These are phyloP conservation scores for Debaryomyces hansenii DNA, from an alignment of 805 yeast species.

Conservation along the genomic window DNA sequence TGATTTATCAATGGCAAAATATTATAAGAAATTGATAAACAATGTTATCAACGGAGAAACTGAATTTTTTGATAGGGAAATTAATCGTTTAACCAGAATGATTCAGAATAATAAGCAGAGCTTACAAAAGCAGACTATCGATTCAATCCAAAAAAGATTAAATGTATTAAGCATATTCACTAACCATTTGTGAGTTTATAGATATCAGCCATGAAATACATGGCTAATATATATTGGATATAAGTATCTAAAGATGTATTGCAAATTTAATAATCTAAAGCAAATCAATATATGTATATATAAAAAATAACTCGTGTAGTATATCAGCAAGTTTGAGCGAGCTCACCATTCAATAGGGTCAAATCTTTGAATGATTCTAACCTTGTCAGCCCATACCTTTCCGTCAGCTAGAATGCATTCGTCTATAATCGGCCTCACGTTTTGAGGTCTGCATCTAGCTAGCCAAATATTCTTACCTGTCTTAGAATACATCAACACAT, in stretches of 20 bases:
- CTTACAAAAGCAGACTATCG: constrained; percentile 44
- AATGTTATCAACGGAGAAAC: constrained; percentile 46
- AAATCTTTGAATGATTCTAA: constrained; percentile 60
- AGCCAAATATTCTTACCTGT: constrained; percentile 83
- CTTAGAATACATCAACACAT: constrained; percentile 68
- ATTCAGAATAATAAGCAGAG: constrained; percentile 32
- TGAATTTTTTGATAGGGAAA: constrained; percentile 46
- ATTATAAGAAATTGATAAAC: constrained; percentile 49
- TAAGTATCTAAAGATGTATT: too few relatives aligned
- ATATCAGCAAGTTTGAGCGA: too few relatives aligned
- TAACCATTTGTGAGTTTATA: too few relatives aligned
- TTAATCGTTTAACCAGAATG: constrained; percentile 44
- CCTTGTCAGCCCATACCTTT: constrained; percentile 67
- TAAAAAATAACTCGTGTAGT: too few relatives aligned
- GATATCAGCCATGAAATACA: too few relatives aligned
- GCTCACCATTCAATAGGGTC: constrained; percentile 52
- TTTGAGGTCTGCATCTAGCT: constrained; percentile 79
- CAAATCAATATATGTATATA: too few relatives aligned
- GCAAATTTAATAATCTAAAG: too few relatives aligned
- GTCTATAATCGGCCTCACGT: constrained; percentile 71
- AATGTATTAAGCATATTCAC: constrained; percentile 42
- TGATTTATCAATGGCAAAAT: constrained; percentile 30
- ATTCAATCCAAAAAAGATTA: constrained; percentile 49
- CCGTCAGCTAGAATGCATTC: constrained; percentile 71
- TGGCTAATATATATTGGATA: too few relatives aligned